A percentile compares a stretch with the other conserved stretches of the same genome.
These are phyloP conservation scores for Cylindricascospora bacillispora DNA, from an alignment of 1,139 yeast genomes.

Conservation along the genomic window DNA sequence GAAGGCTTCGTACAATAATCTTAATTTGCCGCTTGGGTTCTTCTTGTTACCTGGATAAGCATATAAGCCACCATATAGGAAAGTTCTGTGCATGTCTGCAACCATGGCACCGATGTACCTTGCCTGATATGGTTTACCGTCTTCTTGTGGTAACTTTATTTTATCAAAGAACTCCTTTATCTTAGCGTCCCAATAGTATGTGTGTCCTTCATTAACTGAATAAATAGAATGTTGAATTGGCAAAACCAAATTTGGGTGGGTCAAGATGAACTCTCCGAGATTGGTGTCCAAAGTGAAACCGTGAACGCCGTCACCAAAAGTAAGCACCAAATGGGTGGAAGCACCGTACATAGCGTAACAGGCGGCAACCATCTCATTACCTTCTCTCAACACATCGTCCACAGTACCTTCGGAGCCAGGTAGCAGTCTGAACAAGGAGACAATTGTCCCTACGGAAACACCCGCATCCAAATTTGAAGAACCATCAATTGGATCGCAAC, in stretches of 20 bases:
- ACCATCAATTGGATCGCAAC: conserved; percentile 97
- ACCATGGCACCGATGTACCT: conserved; percentile 98
- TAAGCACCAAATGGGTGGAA: conserved; percentile 86
- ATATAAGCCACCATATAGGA: conserved; percentile 88
- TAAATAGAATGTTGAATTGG: conserved; percentile 62
- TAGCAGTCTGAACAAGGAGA: conserved; percentile 71
- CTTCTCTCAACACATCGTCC: conserved; percentile 80
- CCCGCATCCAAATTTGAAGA: conserved; percentile 96
- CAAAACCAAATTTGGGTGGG: conserved; percentile 65
- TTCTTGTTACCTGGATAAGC: conserved; percentile 90
- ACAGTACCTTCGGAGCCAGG: conserved; percentile 71
- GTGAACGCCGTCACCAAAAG: conserved; percentile 85
- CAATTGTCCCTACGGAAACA: conserved; percentile 95
- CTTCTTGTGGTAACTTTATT: conserved; percentile 60
- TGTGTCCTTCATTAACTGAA: conserved; percentile 92
- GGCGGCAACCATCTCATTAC: conserved; percentile 92
- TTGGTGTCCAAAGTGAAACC: conserved; percentile 91
- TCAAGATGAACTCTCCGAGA: conserved; percentile 88
- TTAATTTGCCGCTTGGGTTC: conserved; percentile 79
- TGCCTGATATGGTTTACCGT: conserved; percentile 80
- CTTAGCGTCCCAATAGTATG: conserved; percentile 69
- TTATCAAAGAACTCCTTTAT: conserved; percentile 57
- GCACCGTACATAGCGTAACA: conserved; percentile 99
- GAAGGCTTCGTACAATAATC: conserved; percentile 91
- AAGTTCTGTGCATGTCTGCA: conserved; percentile 94